These are phyloP conservation scores for Ophiostoma novo-ulmi DNA, from an alignment of 2,329 filamentous ascomycete genomes.

Conservation along the genomic window DNA sequence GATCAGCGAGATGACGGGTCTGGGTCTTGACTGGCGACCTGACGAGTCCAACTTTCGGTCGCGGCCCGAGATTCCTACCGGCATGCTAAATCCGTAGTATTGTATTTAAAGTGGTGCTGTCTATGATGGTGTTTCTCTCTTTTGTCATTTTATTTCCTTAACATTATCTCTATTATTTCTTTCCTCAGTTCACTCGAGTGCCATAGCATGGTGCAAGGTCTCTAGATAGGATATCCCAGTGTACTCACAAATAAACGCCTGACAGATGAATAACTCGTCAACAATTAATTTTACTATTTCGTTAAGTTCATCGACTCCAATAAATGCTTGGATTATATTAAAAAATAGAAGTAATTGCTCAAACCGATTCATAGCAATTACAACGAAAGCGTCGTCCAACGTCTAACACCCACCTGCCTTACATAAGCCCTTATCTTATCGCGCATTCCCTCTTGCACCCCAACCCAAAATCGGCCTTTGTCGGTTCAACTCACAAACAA, in stretches of 20 bases:
- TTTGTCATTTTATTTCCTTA: neutral
- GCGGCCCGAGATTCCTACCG: slow-evolving; percentile 26
- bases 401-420: neutral
- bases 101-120: neutral
- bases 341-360: neutral
- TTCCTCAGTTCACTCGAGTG: too few species aligned
- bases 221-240: too few species aligned
- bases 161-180: too few species aligned
- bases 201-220: too few species aligned
- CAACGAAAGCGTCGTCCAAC: neutral
- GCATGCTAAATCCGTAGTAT: slow-evolving; percentile 21
- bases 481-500: slow-evolving; percentile 17
- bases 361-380: neutral
- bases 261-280: too few species aligned
- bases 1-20: slow-evolving; percentile 27
- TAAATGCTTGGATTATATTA: too few species aligned
- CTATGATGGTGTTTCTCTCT: neutral
- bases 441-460: slow-evolving; percentile 14
- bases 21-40: slow-evolving; percentile 36
- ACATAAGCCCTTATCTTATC: slow-evolving; percentile 17
- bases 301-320: too few species aligned
- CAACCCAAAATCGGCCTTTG: slow-evolving; percentile 21
- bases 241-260: too few species aligned
- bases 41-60: slow-evolving; percentile 36
- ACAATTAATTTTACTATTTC: too few species aligned